phyloP scores from a whole-genome alignment of 1,139 yeast genomes.

The Chernovozyma aurita region DNA sequence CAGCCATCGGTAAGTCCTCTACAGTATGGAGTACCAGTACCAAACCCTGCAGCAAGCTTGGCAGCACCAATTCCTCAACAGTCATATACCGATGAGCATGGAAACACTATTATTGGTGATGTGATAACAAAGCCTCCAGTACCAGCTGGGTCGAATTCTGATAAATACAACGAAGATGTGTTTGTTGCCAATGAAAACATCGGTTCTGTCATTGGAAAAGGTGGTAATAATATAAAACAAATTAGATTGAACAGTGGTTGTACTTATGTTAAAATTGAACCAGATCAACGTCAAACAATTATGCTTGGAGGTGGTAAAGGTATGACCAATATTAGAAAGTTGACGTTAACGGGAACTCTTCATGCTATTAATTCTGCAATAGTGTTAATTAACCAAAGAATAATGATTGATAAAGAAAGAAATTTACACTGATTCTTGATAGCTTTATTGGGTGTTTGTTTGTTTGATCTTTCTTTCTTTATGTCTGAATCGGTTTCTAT shows the following conservation, averaged over 20 bases:
- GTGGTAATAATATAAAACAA: slow-evolving; percentile 78
- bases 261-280: slow-evolving; percentile 67
- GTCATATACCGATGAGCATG: slow-evolving; percentile 43
- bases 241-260: slow-evolving; percentile 73
- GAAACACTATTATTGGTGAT: slow-evolving; percentile 42
- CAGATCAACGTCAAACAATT: slow-evolving; percentile 43
- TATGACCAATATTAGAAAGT: slow-evolving; percentile 53
- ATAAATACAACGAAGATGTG: slow-evolving; percentile 61
- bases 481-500: neutral
- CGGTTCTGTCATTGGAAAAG: slow-evolving; percentile 84
- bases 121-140: slow-evolving; percentile 40
- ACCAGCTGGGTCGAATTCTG: slow-evolving; percentile 32
- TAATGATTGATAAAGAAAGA: slow-evolving; percentile 59
- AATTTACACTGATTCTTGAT: slow-evolving; percentile 19
- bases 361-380: slow-evolving; percentile 75
- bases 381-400: slow-evolving; percentile 69
- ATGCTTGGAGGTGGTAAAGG: slow-evolving; percentile 57
- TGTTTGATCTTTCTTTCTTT: neutral
- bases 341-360: slow-evolving; percentile 68
- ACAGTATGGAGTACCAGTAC: slow-evolving; percentile 19
- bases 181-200: slow-evolving; percentile 74
- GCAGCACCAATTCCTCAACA: slow-evolving; percentile 22
- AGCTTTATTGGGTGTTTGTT: no score
- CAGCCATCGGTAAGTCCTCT: slow-evolving; percentile 41
- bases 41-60: slow-evolving; percentile 11